Base-by-base conservation (phyloP, 192 early-diverging fungal species). In the Allomyces macrogynus region DNA sequence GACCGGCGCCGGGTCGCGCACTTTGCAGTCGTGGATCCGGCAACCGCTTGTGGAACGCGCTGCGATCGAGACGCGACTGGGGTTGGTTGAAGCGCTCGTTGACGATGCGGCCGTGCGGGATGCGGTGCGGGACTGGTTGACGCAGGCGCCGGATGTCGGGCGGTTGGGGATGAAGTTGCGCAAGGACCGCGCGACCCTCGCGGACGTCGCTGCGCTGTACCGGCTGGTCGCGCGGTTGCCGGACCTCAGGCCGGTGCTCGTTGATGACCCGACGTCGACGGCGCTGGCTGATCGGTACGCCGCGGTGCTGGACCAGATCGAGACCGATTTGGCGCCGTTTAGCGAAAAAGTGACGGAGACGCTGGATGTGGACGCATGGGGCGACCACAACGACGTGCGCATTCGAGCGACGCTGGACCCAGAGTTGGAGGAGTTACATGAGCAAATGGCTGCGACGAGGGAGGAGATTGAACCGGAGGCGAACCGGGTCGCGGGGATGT, bases 1-100 rank as follows among this genome's bases (percentile, higher is more conserved):
- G 64, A 97, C 93, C 4, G 69, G 87, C 0, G 91, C 93, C 64
- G 93, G 93, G 0, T 77, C 85, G 20, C 72, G 93, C 4, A 71
- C 94, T 66, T 72, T 97, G 49, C 83, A 77, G n/a, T 88, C 91
- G 67, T 97, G 91, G 90, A 76, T 97, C 24, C 91, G 90, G 67
- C 92, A 94, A 71, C 93, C 93, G 14, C 77, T 94, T 3, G 71
- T 93, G 67, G 76, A 83, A 23, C 44, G 88, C 20, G 64, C 62
- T 2, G 80, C 81, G n/a, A 94, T 96, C 64, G 84, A 84, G 60
- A 76, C 81, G 43, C 71, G 92, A 9, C 86, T 90, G 27, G 78
- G 81, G 27, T 70, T 90, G 63, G 87, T 95, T 0, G 77, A 89
- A 62, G 77, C 81, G 43, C 84, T 91, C 65, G 67, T 73, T 27